Evolutionary conservation across 108 stramenopile species (phyloP).

Genomic region (Pseudonitzschia delicatissima): DNA sequence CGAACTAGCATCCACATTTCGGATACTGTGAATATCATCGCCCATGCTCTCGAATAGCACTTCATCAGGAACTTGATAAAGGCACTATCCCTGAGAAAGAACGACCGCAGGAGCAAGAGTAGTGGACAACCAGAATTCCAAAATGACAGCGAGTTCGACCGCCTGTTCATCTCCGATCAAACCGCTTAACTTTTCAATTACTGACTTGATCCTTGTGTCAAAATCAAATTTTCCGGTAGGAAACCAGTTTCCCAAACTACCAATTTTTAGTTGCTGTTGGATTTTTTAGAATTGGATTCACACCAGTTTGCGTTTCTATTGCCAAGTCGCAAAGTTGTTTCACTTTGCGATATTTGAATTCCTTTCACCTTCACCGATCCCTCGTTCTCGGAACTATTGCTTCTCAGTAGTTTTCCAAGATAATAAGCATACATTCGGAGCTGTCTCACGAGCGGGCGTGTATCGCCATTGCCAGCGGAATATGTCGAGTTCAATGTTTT

Average conservation of each 20-base stretch:
- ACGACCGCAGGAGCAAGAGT: constrained; percentile 60
- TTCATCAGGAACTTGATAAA: constrained; percentile 23
- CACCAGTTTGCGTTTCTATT: constrained; percentile 13
- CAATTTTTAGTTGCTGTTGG: constrained; percentile 26
- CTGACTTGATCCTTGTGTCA: constrained; percentile 23
- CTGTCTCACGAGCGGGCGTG: constrained; percentile 48
- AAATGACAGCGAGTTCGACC: constrained; percentile 39
- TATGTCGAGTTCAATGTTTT: constrained; percentile 26
- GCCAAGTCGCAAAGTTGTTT: constrained; percentile 9
- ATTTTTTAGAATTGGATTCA: constrained; percentile 9
- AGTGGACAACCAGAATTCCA: constrained; percentile 52
- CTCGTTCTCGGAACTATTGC: background rate
- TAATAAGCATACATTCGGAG: constrained; percentile 52
- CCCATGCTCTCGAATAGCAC: constrained; percentile 19
- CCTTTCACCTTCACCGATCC: background rate
- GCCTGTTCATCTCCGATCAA: background rate
- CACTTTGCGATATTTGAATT: background rate
- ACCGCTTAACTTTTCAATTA: constrained; percentile 14
- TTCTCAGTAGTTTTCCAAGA: constrained; percentile 21
- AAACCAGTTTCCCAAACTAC: constrained; percentile 30
- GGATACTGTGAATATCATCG: constrained; percentile 32
- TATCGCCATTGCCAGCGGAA: constrained; percentile 49
- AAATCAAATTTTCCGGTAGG: constrained; percentile 4
- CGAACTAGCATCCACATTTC: constrained; percentile 23
- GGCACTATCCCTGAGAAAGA: constrained; percentile 27